Evolutionary conservation across 2,329 filamentous ascomycete species (phyloP).

Genomic region (Alternaria alternata): DNA sequence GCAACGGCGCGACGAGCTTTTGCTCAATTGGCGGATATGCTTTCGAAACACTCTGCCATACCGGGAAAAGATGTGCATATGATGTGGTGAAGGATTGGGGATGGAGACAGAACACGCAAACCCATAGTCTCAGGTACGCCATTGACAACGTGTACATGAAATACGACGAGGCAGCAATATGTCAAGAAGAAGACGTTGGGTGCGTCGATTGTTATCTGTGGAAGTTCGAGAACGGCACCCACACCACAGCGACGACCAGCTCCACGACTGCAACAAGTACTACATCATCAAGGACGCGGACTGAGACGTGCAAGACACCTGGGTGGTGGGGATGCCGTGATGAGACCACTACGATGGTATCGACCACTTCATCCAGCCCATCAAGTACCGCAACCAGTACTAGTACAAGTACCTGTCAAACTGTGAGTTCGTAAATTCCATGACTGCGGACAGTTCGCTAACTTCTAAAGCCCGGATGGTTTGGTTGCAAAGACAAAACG

Average conservation of each 20-base stretch:
- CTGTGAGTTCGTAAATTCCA: conserved; percentile 26
- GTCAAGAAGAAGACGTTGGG: conserved; percentile 44
- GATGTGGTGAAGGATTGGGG: conserved; percentile 50
- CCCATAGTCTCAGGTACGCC: conserved; percentile 44
- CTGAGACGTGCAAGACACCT: conserved; percentile 48
- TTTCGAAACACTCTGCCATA: conserved; percentile 48
- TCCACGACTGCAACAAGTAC: conserved; percentile 36
- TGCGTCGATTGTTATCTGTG: conserved; percentile 49
- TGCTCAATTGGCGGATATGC: conserved; percentile 49
- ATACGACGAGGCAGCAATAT: conserved; percentile 45
- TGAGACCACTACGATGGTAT: conserved; percentile 38
- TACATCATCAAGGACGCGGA: conserved; percentile 38
- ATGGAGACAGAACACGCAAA: conserved; percentile 46
- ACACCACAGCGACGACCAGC: conserved; percentile 36
- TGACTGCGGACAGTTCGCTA: conserved; percentile 2
- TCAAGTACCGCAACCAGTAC: conserved; percentile 37
- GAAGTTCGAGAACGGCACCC: conserved; percentile 49
- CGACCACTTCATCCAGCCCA: conserved; percentile 30
- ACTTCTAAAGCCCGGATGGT: conserved; percentile 45
- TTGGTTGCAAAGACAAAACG: conserved; percentile 48
- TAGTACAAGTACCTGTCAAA: conserved; percentile 46
- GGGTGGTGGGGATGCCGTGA: conserved; percentile 51
- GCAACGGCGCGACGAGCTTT: conserved; percentile 46
- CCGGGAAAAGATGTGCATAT: conserved; percentile 46
- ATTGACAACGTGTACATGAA: conserved; percentile 48